Evolutionary conservation across 495 filamentous ascomycete species (phyloP), one percentile per base, ranked within the genome.

Genomic region (Staphylotrichum longicolle): DNA sequence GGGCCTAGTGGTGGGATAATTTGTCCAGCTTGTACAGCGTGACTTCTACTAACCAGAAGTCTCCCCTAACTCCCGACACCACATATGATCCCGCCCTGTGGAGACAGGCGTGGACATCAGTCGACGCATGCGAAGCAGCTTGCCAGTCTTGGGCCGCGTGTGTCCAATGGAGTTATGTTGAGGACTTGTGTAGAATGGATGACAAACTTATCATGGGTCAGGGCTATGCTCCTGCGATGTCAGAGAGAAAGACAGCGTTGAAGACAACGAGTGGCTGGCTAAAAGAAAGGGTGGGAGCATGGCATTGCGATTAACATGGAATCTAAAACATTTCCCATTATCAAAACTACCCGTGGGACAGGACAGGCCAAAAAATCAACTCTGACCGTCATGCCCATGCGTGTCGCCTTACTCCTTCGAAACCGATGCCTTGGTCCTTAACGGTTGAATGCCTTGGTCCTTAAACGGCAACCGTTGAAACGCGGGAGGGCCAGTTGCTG

Each of bases 251-350:
- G 45, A 62, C 54, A 9, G 60, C 53, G 35, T 10, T 62, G 10
- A 62, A 57, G 54, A 56, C 42, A 32, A 62, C 60, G 7, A 62
- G 60, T 41, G 60, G 60, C 5, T 62, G 60, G 60, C 41, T 62
- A 27, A 34, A 20, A 4, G 60, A 62, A 1, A 62, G 54, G 40
- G 12, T 62, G 15, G 54, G 57, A 1, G 40, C 5, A 1, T 62
- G 60, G 60, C 39, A 42, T n/a, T 62, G 60, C 8, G 40, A 42
- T 34, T 55, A n/a, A 53, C 20, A 27, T 27, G 20, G 20, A 27
- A 27, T 27, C 20, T 27, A 27, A 27, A 1, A 27, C 20, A 27
- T 27, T 27, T 27, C 20, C 20, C 20, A 27, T 27, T 1, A 27
- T 27, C 20, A 27, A 27, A 27, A 27, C 20, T 27, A 27, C 20